Conservation (phyloP, 208 protist species). For the Wallacemonas sp. region DNA sequence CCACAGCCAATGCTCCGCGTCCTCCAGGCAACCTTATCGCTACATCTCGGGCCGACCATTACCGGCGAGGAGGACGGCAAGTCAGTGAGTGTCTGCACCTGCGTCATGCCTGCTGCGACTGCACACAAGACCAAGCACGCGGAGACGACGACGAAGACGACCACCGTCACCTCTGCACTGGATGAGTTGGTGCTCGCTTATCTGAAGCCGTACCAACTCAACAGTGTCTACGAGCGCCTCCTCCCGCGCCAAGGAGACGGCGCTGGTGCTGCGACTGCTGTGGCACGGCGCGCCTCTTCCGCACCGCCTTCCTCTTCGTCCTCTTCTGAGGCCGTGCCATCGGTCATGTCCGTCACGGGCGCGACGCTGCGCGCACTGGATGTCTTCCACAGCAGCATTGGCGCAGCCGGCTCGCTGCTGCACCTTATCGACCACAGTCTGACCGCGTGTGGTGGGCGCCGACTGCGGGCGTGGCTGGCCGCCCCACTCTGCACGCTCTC, state of each 20-base stretch:
- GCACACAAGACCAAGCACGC: too few relatives aligned
- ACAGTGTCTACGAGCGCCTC: constrained; percentile 52
- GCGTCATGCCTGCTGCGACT: constrained; percentile 3
- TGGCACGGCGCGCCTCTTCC: not conserved
- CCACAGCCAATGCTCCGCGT: constrained; percentile 39
- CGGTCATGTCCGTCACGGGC: constrained; percentile 52
- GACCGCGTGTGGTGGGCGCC: constrained; percentile 59
- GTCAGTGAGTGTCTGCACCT: constrained; percentile 43
- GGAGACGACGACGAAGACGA: too few relatives aligned
- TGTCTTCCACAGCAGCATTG: constrained; percentile 73
- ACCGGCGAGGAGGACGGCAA: constrained; percentile 78
- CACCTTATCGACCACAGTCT: constrained; percentile 68
- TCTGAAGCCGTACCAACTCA: constrained; percentile 57
- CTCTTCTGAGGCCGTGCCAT: not conserved
- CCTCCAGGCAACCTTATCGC: constrained; percentile 49
- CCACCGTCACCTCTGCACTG: constrained; percentile 9
- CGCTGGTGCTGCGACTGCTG: not conserved
- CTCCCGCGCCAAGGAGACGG: not conserved
- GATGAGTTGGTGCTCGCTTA: constrained; percentile 51
- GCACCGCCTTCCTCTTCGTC: not conserved
- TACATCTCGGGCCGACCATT: constrained; percentile 72
- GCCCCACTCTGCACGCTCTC: constrained; percentile 41
- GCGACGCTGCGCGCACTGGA: constrained; percentile 78
- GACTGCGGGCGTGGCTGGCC: constrained; percentile 70
- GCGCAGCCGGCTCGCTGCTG: constrained; percentile 51